phyloP scores from a whole-genome alignment of 2,329 filamentous ascomycete species.

The Penicillium capsulatum region DNA sequence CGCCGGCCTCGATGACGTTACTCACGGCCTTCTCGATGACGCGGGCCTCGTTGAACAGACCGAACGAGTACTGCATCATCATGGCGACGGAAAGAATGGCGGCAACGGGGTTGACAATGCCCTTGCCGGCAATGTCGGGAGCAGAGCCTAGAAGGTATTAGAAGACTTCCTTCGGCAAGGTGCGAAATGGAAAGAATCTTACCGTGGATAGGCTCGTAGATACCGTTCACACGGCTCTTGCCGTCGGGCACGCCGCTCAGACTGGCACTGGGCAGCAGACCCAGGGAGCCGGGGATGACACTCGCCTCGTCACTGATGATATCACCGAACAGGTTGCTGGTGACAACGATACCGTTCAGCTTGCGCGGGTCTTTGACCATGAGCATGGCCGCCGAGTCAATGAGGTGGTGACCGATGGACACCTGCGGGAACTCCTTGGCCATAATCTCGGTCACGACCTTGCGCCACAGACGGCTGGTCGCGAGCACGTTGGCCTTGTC shows the following conservation, averaged over 20 bases:
- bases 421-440: conserved; percentile 83
- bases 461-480: conserved; percentile 83
- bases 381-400: conserved; percentile 95
- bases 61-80: conserved; percentile 92
- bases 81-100: conserved; percentile 90
- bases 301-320: conserved; percentile 95
- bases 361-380: conserved; percentile 90
- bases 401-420: conserved; percentile 80
- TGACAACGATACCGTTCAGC: conserved; percentile 86
- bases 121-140: conserved; percentile 87
- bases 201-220: conserved; percentile 98
- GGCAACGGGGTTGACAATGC: conserved; percentile 87
- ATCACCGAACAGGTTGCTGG: conserved; percentile 91
- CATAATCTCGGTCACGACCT: conserved; percentile 80
- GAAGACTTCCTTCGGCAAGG: not conserved
- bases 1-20: conserved; percentile 69
- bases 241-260: conserved; percentile 82
- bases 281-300: conserved; percentile 87
- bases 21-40: conserved; percentile 25
- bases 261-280: conserved; percentile 81
- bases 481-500: conserved; percentile 98
- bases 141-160: conserved; percentile 61
- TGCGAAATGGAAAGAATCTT: conserved; percentile 26
- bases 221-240: conserved; percentile 79
- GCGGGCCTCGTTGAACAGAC: conserved; percentile 67